Evolutionary conservation across 176 grass and related monocot genomes (phyloP).

Genomic region (Calamus simplicifolius): DNA sequence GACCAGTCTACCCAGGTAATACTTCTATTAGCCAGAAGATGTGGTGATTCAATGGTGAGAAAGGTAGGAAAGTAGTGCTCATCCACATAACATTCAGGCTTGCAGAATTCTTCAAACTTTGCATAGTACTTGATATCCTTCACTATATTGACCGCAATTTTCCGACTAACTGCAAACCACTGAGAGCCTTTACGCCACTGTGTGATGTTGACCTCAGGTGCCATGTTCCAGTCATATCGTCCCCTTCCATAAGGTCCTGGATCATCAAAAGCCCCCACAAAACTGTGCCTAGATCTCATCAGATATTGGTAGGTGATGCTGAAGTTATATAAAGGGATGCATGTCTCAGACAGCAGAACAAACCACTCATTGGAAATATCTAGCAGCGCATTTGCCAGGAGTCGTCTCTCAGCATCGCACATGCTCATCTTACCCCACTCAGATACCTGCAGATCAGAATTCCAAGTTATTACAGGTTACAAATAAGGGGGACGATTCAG

Average conservation of each 20-base stretch:
- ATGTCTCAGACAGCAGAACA: constrained; percentile 82
- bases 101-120: constrained; percentile 87
- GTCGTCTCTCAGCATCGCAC: constrained; percentile 92
- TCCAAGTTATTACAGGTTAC: too few relatives aligned
- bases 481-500: too few relatives aligned
- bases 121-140: constrained; percentile 65
- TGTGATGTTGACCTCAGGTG: constrained; percentile 67
- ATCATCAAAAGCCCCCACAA: constrained; percentile 64
- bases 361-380: constrained; percentile 89
- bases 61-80: constrained; percentile 96
- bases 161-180: constrained; percentile 78
- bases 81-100: constrained; percentile 74
- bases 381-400: constrained; percentile 76
- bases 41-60: constrained; percentile 69
- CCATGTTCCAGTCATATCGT: constrained; percentile 75
- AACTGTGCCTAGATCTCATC: constrained; percentile 54
- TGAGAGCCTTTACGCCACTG: constrained; percentile 96
- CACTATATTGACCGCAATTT: constrained; percentile 46
- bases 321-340: constrained; percentile 76
- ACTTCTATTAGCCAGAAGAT: constrained; percentile 72
- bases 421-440: constrained; percentile 95
- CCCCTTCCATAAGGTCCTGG: constrained; percentile 83
- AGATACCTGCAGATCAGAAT: constrained; percentile 40
- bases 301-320: constrained; percentile 78
- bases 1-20: constrained; percentile 94